Percentiles rank a stretch among this genome's conserved stretches.
These are phyloP conservation scores for Parastagonospora avenae DNA, from an alignment of 2,329 filamentous ascomycete species.

Conservation along the genomic window DNA sequence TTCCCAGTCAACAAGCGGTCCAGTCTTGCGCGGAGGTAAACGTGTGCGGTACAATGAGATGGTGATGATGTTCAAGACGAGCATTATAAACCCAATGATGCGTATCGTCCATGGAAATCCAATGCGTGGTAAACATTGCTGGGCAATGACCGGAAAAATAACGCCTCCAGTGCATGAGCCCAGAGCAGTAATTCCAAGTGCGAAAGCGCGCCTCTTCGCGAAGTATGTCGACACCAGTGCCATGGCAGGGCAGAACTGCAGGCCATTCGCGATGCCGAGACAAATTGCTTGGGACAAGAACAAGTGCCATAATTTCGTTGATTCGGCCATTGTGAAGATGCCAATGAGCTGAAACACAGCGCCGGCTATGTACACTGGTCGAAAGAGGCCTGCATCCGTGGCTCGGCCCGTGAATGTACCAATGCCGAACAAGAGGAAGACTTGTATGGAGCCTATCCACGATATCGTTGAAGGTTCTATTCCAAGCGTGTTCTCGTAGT, in stretches of 20 bases:
- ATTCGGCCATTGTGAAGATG: conserved; percentile 36
- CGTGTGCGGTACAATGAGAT: conserved; percentile 43
- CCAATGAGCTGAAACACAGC: conserved; percentile 41
- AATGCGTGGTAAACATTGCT: conserved; percentile 34
- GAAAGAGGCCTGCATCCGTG: conserved; percentile 38
- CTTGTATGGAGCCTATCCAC: conserved; percentile 41
- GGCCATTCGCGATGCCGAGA: conserved; percentile 58
- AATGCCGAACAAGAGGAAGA: conserved; percentile 39
- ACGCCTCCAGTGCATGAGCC: conserved; percentile 39
- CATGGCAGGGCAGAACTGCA: conserved; percentile 61
- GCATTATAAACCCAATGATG: conserved; percentile 64
- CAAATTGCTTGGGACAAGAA: conserved; percentile 60
- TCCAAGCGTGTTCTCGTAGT: conserved; percentile 52
- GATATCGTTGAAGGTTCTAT: conserved; percentile 42
- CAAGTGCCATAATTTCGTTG: conserved; percentile 39
- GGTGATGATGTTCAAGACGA: conserved; percentile 47
- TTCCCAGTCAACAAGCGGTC: conserved; percentile 48
- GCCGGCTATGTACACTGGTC: conserved; percentile 32
- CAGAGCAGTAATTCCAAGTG: conserved; percentile 34
- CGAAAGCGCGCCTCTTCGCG: conserved; percentile 33
- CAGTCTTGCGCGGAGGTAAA: conserved; percentile 49
- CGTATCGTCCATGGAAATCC: conserved; percentile 68
- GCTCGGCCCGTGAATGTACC: conserved; percentile 38
- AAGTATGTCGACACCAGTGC: conserved; percentile 55
- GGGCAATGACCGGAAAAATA: conserved; percentile 39